These are phyloP conservation scores for Geranomyces variabilis DNA, from an alignment of 192 early-diverging fungal species.

Conservation along the genomic window DNA sequence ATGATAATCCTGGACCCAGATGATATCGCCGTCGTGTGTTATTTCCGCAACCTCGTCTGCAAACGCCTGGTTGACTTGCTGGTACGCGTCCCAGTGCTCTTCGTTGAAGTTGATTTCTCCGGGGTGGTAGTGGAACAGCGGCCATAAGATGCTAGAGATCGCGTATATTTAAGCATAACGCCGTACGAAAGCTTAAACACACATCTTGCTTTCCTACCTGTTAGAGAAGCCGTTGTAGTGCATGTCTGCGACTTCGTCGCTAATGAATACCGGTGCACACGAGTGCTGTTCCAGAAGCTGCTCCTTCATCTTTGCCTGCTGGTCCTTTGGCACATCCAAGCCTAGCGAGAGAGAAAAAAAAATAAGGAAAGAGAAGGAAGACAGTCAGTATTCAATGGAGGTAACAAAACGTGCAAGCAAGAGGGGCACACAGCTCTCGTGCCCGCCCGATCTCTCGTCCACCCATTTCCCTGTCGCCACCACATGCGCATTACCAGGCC, in stretches of 20 bases:
- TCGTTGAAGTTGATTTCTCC: constrained; percentile 97
- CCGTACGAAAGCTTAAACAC: background rate
- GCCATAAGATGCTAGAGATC: constrained; percentile 88
- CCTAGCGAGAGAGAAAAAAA: constrained; percentile 50
- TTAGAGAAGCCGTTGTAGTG: constrained; percentile 99
- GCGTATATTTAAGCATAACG: background rate
- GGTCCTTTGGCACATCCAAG: constrained; percentile 78
- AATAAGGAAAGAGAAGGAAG: background rate
- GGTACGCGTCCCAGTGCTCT: constrained; percentile 93
- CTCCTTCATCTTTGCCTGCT: constrained; percentile 69
- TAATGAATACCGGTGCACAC: constrained; percentile 92
- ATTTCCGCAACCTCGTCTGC: constrained; percentile 87
- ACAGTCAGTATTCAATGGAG: background rate
- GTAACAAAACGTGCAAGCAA: background rate
- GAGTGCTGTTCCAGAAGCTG: constrained; percentile 78
- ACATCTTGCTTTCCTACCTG: constrained; percentile 36
- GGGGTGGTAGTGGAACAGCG: constrained; percentile 99
- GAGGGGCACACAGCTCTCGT: too few relatives aligned
- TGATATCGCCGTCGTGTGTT: constrained; percentile 75
- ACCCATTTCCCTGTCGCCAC: too few relatives aligned
- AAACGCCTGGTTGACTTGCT: constrained; percentile 89
- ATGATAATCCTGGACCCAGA: constrained; percentile 88
- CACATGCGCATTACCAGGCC: constrained; percentile 82
- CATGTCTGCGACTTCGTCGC: constrained; percentile 88
- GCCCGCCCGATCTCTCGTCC: too few relatives aligned